Evolutionary conservation across 495 filamentous ascomycete genomes (phyloP).

Genomic region (Talaromyces borbonicus): DNA sequence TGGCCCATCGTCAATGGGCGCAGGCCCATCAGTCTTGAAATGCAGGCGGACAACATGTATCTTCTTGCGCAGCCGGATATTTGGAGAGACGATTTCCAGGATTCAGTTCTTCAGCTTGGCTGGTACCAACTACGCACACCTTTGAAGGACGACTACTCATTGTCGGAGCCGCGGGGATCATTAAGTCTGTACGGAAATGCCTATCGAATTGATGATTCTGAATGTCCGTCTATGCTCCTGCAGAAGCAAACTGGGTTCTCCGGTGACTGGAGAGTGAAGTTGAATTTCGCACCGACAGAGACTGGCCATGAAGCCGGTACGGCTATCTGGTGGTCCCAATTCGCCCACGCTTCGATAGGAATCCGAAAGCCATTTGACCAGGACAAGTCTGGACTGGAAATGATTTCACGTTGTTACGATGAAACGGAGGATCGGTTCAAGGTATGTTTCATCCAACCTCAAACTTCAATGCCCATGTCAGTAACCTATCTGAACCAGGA

Average conservation of each 20-base stretch:
- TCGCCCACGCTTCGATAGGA: background rate
- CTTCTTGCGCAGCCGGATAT: too few relatives aligned
- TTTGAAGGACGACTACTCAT: background rate
- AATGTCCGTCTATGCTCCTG: background rate
- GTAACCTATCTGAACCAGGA: too few relatives aligned
- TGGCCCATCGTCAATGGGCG: slow-evolving; percentile 17
- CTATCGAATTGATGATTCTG: background rate
- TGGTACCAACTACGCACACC: background rate
- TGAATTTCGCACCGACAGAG: background rate
- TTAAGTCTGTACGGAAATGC: background rate
- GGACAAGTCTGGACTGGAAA: background rate
- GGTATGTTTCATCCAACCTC: too few relatives aligned
- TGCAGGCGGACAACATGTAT: background rate
- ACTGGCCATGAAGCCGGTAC: background rate
- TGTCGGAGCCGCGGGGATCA: background rate
- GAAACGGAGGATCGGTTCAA: too few relatives aligned
- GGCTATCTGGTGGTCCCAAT: background rate
- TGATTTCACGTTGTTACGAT: background rate
- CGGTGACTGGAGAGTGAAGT: background rate
- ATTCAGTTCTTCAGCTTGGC: background rate
- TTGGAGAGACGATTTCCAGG: background rate
- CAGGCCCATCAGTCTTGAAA: background rate
- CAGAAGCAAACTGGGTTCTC: background rate
- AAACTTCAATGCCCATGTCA: too few relatives aligned
- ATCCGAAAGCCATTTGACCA: too few relatives aligned